A percentile compares a stretch with the other conserved stretches of the same genome.
These are phyloP conservation scores for Thamnidium elegans DNA, from an alignment of 192 early-diverging fungal genomes.

Conservation along the genomic window DNA sequence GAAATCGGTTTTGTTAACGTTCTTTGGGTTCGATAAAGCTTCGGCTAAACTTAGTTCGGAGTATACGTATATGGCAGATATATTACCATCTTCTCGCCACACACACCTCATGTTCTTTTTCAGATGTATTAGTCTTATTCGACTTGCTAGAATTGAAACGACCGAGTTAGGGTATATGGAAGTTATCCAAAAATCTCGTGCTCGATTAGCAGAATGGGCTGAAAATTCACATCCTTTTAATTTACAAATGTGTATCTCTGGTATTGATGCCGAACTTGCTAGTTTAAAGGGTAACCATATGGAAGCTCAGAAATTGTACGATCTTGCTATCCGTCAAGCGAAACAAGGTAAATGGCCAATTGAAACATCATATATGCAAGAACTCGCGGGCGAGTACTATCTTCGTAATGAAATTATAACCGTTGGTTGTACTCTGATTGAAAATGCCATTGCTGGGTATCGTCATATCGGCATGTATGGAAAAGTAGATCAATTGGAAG, in stretches of 20 bases:
- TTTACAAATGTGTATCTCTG: conserved; percentile 14
- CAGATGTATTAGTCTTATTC: conserved; percentile 21
- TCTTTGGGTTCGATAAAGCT: conserved; percentile 24
- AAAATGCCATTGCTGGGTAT: conserved; percentile 23
- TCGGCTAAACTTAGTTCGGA: conserved; percentile 21
- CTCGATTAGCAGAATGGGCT: conserved; percentile 21
- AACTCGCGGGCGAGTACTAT: conserved; percentile 31
- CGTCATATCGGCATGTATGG: conserved; percentile 25
- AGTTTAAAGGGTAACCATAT: conserved; percentile 8
- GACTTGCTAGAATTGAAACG: background rate
- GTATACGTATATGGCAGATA: background rate
- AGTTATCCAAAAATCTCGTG: conserved; percentile 2
- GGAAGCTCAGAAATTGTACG: conserved; percentile 15
- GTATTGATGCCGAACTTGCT: conserved; percentile 30
- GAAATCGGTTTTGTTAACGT: conserved; percentile 16
- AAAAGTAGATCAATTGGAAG: conserved; percentile 19
- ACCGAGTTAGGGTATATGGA: background rate
- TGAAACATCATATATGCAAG: conserved; percentile 27
- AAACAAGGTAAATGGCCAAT: conserved; percentile 20
- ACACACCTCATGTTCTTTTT: conserved; percentile 23
- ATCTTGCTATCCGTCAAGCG: conserved; percentile 25
- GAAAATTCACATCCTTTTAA: conserved; percentile 21
- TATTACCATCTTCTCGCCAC: conserved; percentile 27
- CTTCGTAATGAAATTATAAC: conserved; percentile 14
- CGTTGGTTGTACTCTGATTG: conserved; percentile 19